Evolutionary conservation across 148 eudicot species (phyloP).

Genomic region (Rhododendron simsii): DNA sequence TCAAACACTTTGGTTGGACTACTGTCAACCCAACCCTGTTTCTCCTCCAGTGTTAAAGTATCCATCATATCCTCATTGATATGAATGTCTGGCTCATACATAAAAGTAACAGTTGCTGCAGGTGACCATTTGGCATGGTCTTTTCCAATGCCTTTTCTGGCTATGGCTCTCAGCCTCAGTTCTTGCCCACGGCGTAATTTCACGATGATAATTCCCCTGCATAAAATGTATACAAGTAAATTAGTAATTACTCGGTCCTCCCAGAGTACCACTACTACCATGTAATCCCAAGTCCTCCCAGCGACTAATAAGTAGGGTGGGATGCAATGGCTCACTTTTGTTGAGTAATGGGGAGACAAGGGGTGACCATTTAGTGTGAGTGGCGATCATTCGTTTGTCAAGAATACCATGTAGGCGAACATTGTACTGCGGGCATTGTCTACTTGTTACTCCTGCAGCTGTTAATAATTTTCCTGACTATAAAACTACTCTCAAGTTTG

Average conservation of each 20-base stretch:
- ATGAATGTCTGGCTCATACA: constrained; percentile 92
- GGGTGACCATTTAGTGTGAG: not conserved
- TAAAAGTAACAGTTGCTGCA: constrained; percentile 95
- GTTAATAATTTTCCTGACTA: not conserved
- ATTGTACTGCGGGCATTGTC: not conserved
- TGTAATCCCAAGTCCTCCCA: not conserved
- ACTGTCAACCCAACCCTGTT: constrained; percentile 71
- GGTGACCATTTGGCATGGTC: constrained; percentile 99
- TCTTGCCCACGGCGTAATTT: constrained; percentile 95
- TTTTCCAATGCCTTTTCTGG: constrained; percentile 95
- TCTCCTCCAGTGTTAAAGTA: constrained; percentile 65
- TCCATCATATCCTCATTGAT: constrained; percentile 91
- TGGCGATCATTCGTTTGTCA: not conserved
- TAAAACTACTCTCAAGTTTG: not conserved
- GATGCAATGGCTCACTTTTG: not conserved
- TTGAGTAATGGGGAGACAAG: not conserved
- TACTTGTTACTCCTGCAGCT: not conserved
- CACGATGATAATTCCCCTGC: constrained; percentile 91
- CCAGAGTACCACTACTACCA: not conserved
- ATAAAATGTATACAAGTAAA: constrained; percentile 6
- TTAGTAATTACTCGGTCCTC: not conserved
- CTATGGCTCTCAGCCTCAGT: constrained; percentile 88
- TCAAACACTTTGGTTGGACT: constrained; percentile 96
- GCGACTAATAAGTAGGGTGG: not conserved
- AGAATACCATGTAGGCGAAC: not conserved